Conservation (phyloP, 306 rosid genomes). For the Cucurbita maxima region DNA sequence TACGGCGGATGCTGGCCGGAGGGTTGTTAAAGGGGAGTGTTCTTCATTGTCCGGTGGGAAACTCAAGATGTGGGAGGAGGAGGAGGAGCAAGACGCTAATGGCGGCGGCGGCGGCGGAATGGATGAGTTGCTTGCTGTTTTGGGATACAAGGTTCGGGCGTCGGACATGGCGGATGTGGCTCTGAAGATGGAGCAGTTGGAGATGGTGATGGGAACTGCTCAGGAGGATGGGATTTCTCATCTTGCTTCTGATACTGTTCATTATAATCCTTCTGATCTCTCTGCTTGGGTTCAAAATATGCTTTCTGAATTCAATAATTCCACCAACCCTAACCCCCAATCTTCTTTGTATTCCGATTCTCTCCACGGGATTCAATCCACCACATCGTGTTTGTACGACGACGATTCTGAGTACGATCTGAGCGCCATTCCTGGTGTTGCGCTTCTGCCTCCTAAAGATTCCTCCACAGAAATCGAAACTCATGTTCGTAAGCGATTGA, state of each 20-base stretch:
- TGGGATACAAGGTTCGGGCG: conserved; percentile 62
- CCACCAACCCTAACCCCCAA: not conserved
- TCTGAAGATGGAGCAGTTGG: conserved; percentile 55
- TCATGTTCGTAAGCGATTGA: conserved; percentile 21
- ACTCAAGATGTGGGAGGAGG: conserved; percentile 34
- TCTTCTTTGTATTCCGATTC: not conserved
- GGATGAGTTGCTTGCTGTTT: conserved; percentile 57
- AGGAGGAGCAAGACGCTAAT: not conserved
- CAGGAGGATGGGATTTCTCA: conserved; percentile 53
- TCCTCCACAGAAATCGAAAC: not conserved
- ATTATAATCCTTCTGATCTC: conserved; percentile 71
- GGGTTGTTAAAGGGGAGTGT: conserved; percentile 9
- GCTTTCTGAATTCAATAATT: conserved; percentile 43
- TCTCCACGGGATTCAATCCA: not conserved
- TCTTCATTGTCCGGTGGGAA: conserved; percentile 16
- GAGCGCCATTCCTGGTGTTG: conserved; percentile 72
- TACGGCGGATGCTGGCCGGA: not conserved
- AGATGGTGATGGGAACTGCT: conserved; percentile 61
- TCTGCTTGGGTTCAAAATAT: conserved; percentile 65
- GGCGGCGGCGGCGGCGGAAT: conserved; percentile 16
- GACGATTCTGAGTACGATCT: conserved; percentile 74
- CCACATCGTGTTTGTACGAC: conserved; percentile 8
- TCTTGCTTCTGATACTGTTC: conserved; percentile 46
- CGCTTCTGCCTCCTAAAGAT: conserved; percentile 15
- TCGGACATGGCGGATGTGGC: conserved; percentile 81